phyloP scores from a whole-genome alignment of 2,329 filamentous ascomycete genomes.

The Cladosporium sp. region DNA sequence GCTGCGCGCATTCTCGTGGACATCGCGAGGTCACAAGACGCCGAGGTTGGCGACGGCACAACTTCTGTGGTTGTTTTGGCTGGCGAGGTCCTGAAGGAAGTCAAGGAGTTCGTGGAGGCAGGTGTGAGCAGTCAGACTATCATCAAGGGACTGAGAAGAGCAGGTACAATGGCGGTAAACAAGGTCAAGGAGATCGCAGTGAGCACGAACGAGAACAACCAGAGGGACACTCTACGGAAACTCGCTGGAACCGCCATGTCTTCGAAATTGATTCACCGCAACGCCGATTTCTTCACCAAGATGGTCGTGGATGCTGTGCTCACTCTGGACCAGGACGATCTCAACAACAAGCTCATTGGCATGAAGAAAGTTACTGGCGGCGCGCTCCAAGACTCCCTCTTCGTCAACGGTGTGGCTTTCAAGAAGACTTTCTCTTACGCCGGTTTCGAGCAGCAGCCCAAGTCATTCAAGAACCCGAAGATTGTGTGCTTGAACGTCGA shows the following conservation, averaged over 20 bases:
- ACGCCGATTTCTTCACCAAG: conserved; percentile 96
- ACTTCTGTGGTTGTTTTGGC: conserved; percentile 96
- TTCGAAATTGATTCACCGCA: conserved; percentile 98
- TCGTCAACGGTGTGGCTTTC: conserved; percentile 97
- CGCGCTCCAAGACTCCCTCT: conserved; percentile 91
- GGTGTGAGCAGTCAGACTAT: conserved; percentile 97
- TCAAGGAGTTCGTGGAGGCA: conserved; percentile 94
- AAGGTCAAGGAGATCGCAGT: conserved; percentile 98
- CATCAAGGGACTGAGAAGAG: conserved; percentile 90
- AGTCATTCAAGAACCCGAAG: conserved; percentile 89
- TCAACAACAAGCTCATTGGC: conserved; percentile 97
- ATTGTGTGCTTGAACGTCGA: conserved; percentile 98
- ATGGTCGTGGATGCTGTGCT: conserved; percentile 98
- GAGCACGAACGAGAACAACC: conserved; percentile 76
- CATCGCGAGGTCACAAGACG: conserved; percentile 97
- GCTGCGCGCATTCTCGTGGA: conserved; percentile 96
- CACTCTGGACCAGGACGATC: conserved; percentile 90
- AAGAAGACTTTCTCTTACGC: conserved; percentile 99
- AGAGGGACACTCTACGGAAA: conserved; percentile 83
- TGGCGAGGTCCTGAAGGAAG: conserved; percentile 96
- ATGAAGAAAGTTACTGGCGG: conserved; percentile 98
- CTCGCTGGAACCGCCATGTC: conserved; percentile 97
- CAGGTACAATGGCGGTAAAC: conserved; percentile 89
- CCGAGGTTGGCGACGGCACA: conserved; percentile 96
- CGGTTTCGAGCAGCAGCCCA: conserved; percentile 98